phyloP scores from a whole-genome alignment of 2,329 filamentous ascomycete genomes.

The Didymella segeticola region DNA sequence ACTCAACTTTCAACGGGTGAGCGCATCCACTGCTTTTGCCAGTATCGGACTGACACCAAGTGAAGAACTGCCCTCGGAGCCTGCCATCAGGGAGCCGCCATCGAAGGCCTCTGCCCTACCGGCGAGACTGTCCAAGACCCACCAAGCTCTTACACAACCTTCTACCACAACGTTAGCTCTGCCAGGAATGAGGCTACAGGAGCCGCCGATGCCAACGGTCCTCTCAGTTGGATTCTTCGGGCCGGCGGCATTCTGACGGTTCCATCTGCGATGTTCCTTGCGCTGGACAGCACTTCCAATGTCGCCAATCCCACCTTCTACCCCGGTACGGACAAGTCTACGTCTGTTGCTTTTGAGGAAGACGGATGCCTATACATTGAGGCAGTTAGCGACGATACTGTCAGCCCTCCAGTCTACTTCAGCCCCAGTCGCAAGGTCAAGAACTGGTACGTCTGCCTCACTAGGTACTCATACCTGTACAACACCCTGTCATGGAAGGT shows the following conservation, averaged over 20 bases:
- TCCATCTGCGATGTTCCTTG: slow-evolving; percentile 43
- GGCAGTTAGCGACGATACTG: slow-evolving; percentile 46
- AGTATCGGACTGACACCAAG: neutral
- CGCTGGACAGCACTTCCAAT: slow-evolving; percentile 42
- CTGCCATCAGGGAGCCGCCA: slow-evolving; percentile 55
- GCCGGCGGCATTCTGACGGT: slow-evolving; percentile 4
- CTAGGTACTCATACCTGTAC: slow-evolving; percentile 47
- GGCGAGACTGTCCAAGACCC: slow-evolving; percentile 9
- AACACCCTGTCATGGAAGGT: slow-evolving; percentile 52
- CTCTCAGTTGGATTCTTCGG: slow-evolving; percentile 23
- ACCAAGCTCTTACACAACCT: slow-evolving; percentile 27
- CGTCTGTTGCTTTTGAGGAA: slow-evolving; percentile 49
- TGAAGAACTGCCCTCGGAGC: slow-evolving; percentile 27
- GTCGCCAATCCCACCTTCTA: slow-evolving; percentile 50
- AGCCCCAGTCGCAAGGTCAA: slow-evolving; percentile 29
- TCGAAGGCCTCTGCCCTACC: slow-evolving; percentile 49
- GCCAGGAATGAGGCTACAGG: slow-evolving; percentile 2
- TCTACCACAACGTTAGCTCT: slow-evolving; percentile 39
- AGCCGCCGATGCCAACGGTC: slow-evolving; percentile 19
- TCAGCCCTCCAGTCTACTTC: slow-evolving; percentile 31
- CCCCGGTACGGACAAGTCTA: slow-evolving; percentile 28
- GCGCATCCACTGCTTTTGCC: neutral
- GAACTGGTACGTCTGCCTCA: slow-evolving; percentile 54
- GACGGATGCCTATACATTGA: slow-evolving; percentile 47
- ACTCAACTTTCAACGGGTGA: slow-evolving; percentile 26